phyloP scores from a whole-genome alignment of 2,329 filamentous ascomycete species.

The Neonectria ditissima region DNA sequence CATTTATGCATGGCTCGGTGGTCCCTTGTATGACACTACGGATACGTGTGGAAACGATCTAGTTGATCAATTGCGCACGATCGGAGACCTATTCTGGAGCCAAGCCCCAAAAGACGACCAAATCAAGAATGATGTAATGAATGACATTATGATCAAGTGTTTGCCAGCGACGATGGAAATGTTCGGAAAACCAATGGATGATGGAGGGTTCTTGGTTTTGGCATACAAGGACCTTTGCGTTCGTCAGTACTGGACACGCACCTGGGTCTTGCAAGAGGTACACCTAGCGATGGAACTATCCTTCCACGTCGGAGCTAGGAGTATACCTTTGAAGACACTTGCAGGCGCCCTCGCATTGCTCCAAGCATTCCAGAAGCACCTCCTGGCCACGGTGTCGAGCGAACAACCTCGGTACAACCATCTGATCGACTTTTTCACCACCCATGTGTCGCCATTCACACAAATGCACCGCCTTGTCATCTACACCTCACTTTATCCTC shows the following conservation, averaged over 20 bases:
- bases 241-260: slow-evolving; percentile 6
- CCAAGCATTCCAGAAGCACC: slow-evolving; percentile 5
- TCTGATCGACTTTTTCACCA: neutral
- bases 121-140: neutral
- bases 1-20: slow-evolving; percentile 8
- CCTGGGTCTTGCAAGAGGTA: slow-evolving; percentile 7
- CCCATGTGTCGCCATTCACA: neutral
- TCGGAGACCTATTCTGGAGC: neutral
- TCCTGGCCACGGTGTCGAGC: neutral
- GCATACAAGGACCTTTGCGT: slow-evolving; percentile 2
- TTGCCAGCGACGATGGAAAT: neutral
- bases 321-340: neutral
- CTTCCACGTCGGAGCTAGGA: slow-evolving; percentile 1
- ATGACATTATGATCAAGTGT: neutral
- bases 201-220: neutral
- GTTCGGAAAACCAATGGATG: neutral
- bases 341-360: slow-evolving; percentile 2
- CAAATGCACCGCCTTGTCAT: slow-evolving; percentile 9
- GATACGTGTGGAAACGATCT: neutral
- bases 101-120: neutral
- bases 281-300: slow-evolving; percentile 1
- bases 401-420: neutral
- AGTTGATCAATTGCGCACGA: neutral
- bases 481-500: slow-evolving; percentile 2
- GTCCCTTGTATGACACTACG: neutral